Conservation (phyloP, 352 stramenopile species). For the Globisporangium camurandrum region DNA sequence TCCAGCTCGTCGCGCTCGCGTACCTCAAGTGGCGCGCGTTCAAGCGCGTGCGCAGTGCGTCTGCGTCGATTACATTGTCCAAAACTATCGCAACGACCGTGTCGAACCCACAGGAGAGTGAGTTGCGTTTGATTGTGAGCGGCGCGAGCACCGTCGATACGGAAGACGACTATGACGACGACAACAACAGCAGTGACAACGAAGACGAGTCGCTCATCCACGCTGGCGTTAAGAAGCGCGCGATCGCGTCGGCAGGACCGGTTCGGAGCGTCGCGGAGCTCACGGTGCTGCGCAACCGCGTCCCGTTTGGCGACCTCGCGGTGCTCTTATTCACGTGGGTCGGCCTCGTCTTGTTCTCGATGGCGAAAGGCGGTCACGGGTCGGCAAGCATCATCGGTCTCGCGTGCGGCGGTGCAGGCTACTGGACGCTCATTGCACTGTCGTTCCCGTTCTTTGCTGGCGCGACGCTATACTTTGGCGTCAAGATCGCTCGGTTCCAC, state of each 20-base stretch:
- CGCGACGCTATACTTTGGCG: constrained; percentile 69
- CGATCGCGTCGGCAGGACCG: constrained; percentile 13
- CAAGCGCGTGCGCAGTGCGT: constrained; percentile 29
- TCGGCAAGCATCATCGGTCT: constrained; percentile 67
- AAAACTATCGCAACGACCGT: too few species aligned
- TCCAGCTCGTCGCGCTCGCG: constrained; percentile 46
- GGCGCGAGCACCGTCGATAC: constrained; percentile 18
- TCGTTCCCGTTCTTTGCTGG: constrained; percentile 68
- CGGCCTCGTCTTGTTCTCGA: constrained; percentile 66
- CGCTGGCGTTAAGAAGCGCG: constrained; percentile 29
- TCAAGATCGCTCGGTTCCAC: constrained; percentile 59
- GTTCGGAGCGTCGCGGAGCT: constrained; percentile 41
- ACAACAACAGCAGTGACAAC: constrained; percentile 26
- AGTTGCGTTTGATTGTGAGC: constrained; percentile 10
- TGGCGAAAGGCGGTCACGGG: constrained; percentile 73
- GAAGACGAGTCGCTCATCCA: constrained; percentile 56
- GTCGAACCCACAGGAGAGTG: constrained; percentile 30
- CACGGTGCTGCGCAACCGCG: constrained; percentile 32
- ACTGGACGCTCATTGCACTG: constrained; percentile 52
- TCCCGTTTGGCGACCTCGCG: constrained; percentile 51
- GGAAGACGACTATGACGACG: constrained; percentile 18
- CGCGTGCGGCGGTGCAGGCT: constrained; percentile 50
- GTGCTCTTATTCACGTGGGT: constrained; percentile 78
- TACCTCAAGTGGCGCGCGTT: constrained; percentile 74
- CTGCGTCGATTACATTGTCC: too few species aligned